Conservation (phyloP, 164 flowering plant genomes). For the Amborella trichopoda region DNA sequence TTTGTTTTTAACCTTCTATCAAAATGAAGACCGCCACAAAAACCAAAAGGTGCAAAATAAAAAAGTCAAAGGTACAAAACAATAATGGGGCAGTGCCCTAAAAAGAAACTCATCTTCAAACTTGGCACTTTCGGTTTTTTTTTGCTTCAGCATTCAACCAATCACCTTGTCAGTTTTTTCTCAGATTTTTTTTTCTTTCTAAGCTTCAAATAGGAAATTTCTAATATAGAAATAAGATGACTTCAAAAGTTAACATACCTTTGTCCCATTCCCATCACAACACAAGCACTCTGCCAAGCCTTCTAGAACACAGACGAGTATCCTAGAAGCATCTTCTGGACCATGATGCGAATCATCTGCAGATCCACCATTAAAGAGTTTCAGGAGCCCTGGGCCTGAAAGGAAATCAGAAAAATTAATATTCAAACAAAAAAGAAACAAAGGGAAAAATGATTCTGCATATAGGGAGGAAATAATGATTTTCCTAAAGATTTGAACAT, state of each 20-base stretch:
- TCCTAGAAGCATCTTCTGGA: conserved; percentile 14
- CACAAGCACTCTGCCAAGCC: conserved; percentile 72
- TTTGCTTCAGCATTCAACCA: too few relatives aligned
- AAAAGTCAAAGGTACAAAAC: background rate
- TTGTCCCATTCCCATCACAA: conserved; percentile 31
- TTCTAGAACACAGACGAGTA: conserved; percentile 44
- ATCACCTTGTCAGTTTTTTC: too few relatives aligned
- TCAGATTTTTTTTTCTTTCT: background rate
- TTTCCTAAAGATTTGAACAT: too few relatives aligned
- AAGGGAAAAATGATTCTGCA: too few relatives aligned
- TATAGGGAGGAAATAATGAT: too few relatives aligned
- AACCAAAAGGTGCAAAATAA: too few relatives aligned
- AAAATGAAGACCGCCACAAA: too few relatives aligned
- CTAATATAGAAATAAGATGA: background rate
- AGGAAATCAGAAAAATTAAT: background rate
- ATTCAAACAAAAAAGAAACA: too few relatives aligned
- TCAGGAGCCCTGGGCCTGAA: conserved; percentile 62
- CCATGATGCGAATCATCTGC: conserved; percentile 17
- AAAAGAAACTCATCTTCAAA: too few relatives aligned
- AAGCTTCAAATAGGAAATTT: background rate
- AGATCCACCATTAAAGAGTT: conserved; percentile 29
- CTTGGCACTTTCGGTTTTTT: too few relatives aligned
- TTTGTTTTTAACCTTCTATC: too few relatives aligned
- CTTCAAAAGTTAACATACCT: conserved; percentile 25
- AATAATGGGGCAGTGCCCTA: background rate